phyloP scores from a whole-genome alignment of 2,329 filamentous ascomycete genomes.

The Exophiala sideris region DNA sequence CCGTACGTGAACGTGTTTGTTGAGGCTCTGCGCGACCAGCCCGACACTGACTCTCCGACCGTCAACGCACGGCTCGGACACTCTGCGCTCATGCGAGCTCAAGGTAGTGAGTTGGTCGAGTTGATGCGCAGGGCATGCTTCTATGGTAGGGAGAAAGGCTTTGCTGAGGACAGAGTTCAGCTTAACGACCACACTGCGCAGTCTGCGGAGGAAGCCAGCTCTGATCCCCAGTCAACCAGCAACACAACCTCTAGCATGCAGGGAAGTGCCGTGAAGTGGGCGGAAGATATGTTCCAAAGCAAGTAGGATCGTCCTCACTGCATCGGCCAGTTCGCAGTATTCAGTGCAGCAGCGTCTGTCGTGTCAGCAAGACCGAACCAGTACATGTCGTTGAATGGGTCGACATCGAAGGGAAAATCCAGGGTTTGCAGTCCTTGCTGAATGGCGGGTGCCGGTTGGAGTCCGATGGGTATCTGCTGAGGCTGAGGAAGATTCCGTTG shows the following conservation, averaged over 20 bases:
- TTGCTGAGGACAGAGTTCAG: constrained; percentile 36
- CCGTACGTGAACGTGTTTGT: constrained; percentile 24
- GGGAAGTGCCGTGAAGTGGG: too few species aligned
- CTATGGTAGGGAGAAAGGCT: constrained; percentile 40
- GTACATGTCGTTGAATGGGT: constrained; percentile 15
- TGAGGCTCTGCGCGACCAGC: not conserved
- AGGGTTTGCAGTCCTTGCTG: not conserved
- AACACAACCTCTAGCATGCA: too few species aligned
- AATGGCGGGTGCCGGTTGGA: not conserved
- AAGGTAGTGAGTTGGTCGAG: constrained; percentile 41
- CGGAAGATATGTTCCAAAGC: too few species aligned
- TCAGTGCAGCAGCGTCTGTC: too few species aligned
- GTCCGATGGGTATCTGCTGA: not conserved
- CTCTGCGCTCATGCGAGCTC: constrained; percentile 34
- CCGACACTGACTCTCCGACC: not conserved
- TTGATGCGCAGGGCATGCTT: constrained; percentile 44
- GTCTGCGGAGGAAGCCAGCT: too few species aligned
- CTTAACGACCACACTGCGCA: not conserved
- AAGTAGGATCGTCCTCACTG: too few species aligned
- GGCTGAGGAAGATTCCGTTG: constrained; percentile 3
- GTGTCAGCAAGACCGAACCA: constrained; percentile 11
- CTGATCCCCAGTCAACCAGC: too few species aligned
- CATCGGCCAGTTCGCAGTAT: too few species aligned
- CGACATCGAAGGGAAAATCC: constrained; percentile 7
- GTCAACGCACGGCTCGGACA: constrained; percentile 4